phyloP scores from a whole-genome alignment of 805 yeast species.

The Ogataea haglerorum region DNA sequence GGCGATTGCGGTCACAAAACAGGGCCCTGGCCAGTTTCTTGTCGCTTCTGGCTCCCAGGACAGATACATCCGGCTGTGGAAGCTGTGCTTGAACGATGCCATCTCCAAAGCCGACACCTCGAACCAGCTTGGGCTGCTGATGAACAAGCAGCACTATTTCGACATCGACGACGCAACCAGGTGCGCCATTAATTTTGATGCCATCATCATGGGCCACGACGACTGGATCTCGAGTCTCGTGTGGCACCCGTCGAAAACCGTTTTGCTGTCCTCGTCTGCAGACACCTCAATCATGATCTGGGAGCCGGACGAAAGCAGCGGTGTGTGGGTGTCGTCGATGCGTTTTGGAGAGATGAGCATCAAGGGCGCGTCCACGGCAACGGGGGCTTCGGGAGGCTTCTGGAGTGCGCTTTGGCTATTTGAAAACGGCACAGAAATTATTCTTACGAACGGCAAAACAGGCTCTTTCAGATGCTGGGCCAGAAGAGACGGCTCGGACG shows the following conservation, averaged over 20 bases:
- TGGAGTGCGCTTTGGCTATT: conserved; percentile 69
- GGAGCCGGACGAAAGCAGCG: conserved; percentile 83
- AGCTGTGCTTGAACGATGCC: conserved; percentile 52
- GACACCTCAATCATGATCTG: conserved; percentile 92
- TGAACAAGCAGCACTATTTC: conserved; percentile 72
- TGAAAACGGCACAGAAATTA: conserved; percentile 38
- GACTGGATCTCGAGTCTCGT: conserved; percentile 88
- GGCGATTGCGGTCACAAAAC: conserved; percentile 57
- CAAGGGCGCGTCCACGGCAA: conserved; percentile 97
- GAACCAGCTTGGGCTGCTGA: conserved; percentile 49
- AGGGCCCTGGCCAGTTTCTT: conserved; percentile 49
- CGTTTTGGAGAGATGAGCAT: conserved; percentile 90
- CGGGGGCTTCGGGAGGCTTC: conserved; percentile 81
- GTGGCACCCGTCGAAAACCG: conserved; percentile 70
- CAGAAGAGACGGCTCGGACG: conserved; percentile 20
- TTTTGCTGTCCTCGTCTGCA: conserved; percentile 80
- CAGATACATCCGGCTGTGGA: conserved; percentile 88
- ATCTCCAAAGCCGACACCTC: conserved; percentile 57
- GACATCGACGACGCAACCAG: conserved; percentile 31
- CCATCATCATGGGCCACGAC: conserved; percentile 95
- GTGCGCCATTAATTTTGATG: conserved; percentile 76
- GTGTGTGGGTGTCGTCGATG: conserved; percentile 81
- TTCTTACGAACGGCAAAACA: conserved; percentile 83
- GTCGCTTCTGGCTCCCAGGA: conserved; percentile 94
- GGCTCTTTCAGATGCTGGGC: conserved; percentile 88